Evolutionary conservation across 306 rosid species (phyloP), one percentile per base, ranked within the genome.

Genomic region (Phaseolus lunatus): DNA sequence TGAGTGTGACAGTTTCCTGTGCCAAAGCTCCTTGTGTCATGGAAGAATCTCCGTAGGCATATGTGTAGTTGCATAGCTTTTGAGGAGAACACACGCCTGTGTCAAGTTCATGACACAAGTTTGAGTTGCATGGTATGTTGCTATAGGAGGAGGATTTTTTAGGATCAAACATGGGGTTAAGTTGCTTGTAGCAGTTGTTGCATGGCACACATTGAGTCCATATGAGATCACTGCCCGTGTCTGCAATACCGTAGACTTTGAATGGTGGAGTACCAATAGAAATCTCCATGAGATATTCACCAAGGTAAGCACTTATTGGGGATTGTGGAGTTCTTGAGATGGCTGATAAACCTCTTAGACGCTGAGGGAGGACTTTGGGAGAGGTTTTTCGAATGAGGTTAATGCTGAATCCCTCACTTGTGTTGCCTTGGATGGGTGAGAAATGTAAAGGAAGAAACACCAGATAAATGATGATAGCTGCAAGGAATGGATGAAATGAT

Each of bases 251-350:
- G 27, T 71, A 67, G 4, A 85, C 67, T 26, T 66, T 81, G 8
- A 23, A n/a, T 13, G 81, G 89, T 29, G 91, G 91, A 12, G 78
- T 78, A 58, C 91, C 86, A 13, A 85, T 18, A 0, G 89, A 62
- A 1, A 85, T 29, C 78, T 83, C 83, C 78, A 83, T 54, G 29
- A 85, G 83, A 69, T 85, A 48, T 0, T 85, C 78, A 7, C 86
- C 86, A 3, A 41, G 75, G 39, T 80, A 63, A 2, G 84, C 66
- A 27, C 23, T 31, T 13, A 39, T 7, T 9, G 57, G 54, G 6
- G 76, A n/a, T 39, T 41, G 48, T 0, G 73, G 31, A 15, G 33
- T 22, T 5, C 66, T 12, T 64, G 74, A 64, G 27, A 50, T 15
- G 3, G 58, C 53, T 4, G 79, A 76, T 15, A 39, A 3, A 3